Evolutionary conservation across 2,329 filamentous ascomycete species (phyloP), one percentile per base, ranked within the genome.

Genomic region (Gaeumannomyces sp.): DNA sequence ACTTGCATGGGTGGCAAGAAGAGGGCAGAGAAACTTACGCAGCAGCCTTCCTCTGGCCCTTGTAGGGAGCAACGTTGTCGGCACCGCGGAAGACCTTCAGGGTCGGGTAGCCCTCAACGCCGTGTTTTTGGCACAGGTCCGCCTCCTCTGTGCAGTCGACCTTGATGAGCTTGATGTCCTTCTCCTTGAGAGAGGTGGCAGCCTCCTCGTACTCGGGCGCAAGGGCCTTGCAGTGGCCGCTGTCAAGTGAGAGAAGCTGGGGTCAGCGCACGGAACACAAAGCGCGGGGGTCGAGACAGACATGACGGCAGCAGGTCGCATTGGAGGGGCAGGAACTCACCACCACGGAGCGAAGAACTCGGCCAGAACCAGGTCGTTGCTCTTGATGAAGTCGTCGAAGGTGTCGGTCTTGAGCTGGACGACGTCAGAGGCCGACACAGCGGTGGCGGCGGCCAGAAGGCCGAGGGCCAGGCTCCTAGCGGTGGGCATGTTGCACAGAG

Each of bases 181-280:
- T 95, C 80, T 92, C 90, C 85, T 93, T 94, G 69, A 96, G 83
- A 38, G 87, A 84, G 35, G 91, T 93, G 62, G 92, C 92, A 63
- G 92, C 91, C 77, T 91, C 87, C 81, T 96, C 92, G 79, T 95
- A 96, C 80, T 95, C 91, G 75, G 91, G 91, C 68, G 91, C 95
- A 70, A 99, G 91, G 67, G 94, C 94, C 85, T 99, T 98, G 90
- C 94, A 98, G 85, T 98, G 94, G 70, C 93, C 94, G 73, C 91
- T 96, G 90, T 92, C 68, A 66, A 8, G 61, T 64, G 64, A 59
- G 33, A 22, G 60, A 67, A 28, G 22, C 19, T n/a, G n/a, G 31
- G 56, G 31, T 25, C 38, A 45, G 38, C 38, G 38, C 38, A 45
- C 38, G 38, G 38, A 45, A 45, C 38, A 45, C 16, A 22, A 33